Conservation (phyloP, 306 rosid genomes). For the Abrus precatorius region DNA sequence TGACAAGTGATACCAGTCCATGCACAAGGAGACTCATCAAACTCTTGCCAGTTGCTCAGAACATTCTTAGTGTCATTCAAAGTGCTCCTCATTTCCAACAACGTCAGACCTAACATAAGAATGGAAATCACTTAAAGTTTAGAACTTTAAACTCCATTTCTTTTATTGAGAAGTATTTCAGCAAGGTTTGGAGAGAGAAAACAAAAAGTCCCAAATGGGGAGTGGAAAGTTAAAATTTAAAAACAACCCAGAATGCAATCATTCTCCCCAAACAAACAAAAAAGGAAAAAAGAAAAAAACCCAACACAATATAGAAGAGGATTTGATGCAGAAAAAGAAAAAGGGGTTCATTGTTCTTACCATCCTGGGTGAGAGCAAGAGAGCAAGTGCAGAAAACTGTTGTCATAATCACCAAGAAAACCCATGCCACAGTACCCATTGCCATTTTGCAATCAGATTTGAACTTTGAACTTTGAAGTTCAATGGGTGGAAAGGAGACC, state of each 20-base stretch:
- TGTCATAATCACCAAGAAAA: constrained; percentile 52
- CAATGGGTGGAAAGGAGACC: constrained; percentile 17
- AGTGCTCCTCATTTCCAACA: constrained; percentile 78
- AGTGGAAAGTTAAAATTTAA: not conserved
- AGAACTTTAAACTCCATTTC: constrained; percentile 34
- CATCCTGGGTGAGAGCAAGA: constrained; percentile 82
- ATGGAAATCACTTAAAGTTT: constrained; percentile 33
- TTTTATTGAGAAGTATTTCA: not conserved
- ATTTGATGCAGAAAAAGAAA: not conserved
- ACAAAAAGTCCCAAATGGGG: not conserved
- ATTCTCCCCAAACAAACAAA: not conserved
- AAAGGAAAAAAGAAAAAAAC: not conserved
- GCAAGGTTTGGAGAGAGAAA: not conserved
- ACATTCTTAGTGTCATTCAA: constrained; percentile 77
- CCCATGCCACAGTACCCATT: constrained; percentile 57
- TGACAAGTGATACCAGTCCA: constrained; percentile 97
- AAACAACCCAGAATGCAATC: constrained; percentile 7
- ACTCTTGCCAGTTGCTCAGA: constrained; percentile 78
- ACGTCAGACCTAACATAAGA: constrained; percentile 67
- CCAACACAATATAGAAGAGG: not conserved
- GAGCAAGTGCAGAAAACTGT: constrained; percentile 52
- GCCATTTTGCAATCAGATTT: constrained; percentile 44
- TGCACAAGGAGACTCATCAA: constrained; percentile 83
- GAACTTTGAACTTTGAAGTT: constrained; percentile 45
- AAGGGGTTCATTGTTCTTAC: constrained; percentile 55